phyloP scores from a whole-genome alignment of 306 rosid species.

The Datisca glomerata region DNA sequence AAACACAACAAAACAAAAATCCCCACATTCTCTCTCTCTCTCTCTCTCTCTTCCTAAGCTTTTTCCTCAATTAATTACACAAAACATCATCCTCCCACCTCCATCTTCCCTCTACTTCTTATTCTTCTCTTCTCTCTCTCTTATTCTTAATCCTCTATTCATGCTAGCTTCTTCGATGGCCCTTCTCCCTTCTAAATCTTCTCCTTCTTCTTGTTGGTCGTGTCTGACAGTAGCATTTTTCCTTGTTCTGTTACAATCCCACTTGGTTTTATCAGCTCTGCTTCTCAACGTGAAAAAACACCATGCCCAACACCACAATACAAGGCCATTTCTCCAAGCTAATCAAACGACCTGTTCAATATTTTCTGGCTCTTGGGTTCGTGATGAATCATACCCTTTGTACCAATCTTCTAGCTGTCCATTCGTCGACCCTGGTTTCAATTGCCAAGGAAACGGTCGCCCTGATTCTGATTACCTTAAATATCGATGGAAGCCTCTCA shows the following conservation, averaged over 20 bases:
- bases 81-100: background rate
- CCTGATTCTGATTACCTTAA: slow-evolving; percentile 81
- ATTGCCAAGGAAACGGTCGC: slow-evolving; percentile 85
- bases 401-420: slow-evolving; percentile 71
- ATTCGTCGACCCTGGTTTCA: slow-evolving; percentile 72
- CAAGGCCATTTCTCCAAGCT: slow-evolving; percentile 47
- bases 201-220: slow-evolving; percentile 3
- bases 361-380: slow-evolving; percentile 84
- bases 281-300: slow-evolving; percentile 46
- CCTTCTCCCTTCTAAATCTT: slow-evolving; percentile 11
- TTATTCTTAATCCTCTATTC: no score
- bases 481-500: slow-evolving; percentile 79
- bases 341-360: slow-evolving; percentile 61
- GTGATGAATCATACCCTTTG: slow-evolving; percentile 63
- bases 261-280: slow-evolving; percentile 39
- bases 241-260: slow-evolving; percentile 25
- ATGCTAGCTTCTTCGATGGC: slow-evolving; percentile 35
- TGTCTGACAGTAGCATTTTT: slow-evolving; percentile 19
- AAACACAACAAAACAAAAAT: slow-evolving; percentile 18
- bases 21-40: slow-evolving; percentile 2
- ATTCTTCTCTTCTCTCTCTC: background rate
- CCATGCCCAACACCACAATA: slow-evolving; percentile 22
- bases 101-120: background rate
- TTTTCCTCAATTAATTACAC: background rate
- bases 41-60: slow-evolving; percentile 21